phyloP scores from a whole-genome alignment of 2,329 filamentous ascomycete genomes.

The Salinomyces thailandicus region DNA sequence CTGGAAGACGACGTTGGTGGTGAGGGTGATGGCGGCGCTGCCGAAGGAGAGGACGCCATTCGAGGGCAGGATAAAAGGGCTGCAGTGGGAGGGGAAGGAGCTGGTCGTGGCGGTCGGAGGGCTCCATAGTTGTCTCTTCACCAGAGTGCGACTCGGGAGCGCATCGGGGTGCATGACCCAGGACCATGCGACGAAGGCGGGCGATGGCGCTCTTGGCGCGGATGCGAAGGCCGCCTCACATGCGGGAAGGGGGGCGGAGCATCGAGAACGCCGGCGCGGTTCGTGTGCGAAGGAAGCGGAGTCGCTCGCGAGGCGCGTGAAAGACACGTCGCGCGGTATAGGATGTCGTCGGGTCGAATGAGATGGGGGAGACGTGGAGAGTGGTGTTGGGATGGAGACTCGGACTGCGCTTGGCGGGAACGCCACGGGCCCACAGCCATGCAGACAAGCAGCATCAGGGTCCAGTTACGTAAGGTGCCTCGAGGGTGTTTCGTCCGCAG shows the following conservation, averaged over 20 bases:
- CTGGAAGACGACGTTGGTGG: conserved; percentile 49
- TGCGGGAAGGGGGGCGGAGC: neutral
- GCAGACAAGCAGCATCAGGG: too few relatives aligned
- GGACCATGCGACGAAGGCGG: neutral
- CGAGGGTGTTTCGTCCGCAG: too few relatives aligned
- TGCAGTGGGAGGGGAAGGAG: conserved; percentile 37
- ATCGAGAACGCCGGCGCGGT: too few relatives aligned
- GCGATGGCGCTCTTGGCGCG: conserved; percentile 2
- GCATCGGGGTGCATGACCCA: conserved; percentile 3
- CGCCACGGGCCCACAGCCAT: too few relatives aligned
- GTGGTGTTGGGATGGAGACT: too few relatives aligned
- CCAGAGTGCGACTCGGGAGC: neutral
- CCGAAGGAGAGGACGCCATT: conserved; percentile 46
- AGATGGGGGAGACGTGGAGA: too few relatives aligned
- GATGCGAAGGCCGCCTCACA: neutral
- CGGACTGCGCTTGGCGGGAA: too few relatives aligned
- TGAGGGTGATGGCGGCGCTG: conserved; percentile 45
- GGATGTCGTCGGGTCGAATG: too few relatives aligned
- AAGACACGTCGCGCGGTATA: too few relatives aligned
- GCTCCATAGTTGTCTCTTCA: conserved; percentile 24
- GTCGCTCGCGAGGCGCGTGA: too few relatives aligned
- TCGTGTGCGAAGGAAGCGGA: too few relatives aligned
- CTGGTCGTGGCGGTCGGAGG: conserved; percentile 14
- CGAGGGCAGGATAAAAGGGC: conserved; percentile 51
- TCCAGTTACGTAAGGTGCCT: too few relatives aligned